A percentile compares a stretch with the other conserved stretches of the same genome.
Conservation (phyloP, 1,284 basidiomycete genomes). For the Papiliotrema nemorosa region DNA sequence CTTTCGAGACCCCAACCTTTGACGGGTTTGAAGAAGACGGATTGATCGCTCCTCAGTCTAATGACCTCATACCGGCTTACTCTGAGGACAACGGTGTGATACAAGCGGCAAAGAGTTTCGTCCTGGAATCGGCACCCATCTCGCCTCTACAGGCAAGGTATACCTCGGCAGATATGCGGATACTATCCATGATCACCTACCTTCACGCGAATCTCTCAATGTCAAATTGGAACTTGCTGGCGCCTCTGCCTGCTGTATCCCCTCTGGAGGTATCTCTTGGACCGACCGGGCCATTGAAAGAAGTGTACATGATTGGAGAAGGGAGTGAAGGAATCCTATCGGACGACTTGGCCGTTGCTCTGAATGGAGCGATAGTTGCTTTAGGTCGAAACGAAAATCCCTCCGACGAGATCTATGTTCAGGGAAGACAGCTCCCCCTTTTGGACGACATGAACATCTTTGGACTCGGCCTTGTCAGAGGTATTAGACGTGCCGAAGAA, state of each 20-base stretch:
- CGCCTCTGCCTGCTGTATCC: constrained; percentile 62
- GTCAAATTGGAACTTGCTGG: constrained; percentile 63
- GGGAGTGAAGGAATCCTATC: constrained; percentile 70
- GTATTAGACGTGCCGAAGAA: constrained; percentile 50
- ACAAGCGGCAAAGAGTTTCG: constrained; percentile 7
- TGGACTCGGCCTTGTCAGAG: constrained; percentile 71
- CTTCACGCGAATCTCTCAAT: constrained; percentile 58
- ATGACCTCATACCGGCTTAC: constrained; percentile 10
- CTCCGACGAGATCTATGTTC: constrained; percentile 54
- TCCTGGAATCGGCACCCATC: constrained; percentile 37
- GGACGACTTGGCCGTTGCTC: constrained; percentile 63
- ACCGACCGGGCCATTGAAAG: constrained; percentile 55
- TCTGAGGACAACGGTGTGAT: constrained; percentile 1
- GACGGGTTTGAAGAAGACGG: constrained; percentile 4
- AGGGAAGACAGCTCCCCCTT: constrained; percentile 56
- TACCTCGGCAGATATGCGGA: constrained; percentile 70
- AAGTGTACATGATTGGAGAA: constrained; percentile 63
- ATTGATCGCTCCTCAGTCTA: constrained; percentile 20
- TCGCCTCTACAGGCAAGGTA: constrained; percentile 54
- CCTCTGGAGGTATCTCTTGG: constrained; percentile 66
- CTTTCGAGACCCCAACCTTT: constrained; percentile 45
- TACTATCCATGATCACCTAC: constrained; percentile 72
- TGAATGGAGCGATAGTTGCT: constrained; percentile 79
- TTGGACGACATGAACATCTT: constrained; percentile 60
- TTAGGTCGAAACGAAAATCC: background rate